Percentiles rank a stretch among this genome's conserved stretches.
phyloP scores from a whole-genome alignment of 257 asterid genomes.

The Przewalskia tangutica region DNA sequence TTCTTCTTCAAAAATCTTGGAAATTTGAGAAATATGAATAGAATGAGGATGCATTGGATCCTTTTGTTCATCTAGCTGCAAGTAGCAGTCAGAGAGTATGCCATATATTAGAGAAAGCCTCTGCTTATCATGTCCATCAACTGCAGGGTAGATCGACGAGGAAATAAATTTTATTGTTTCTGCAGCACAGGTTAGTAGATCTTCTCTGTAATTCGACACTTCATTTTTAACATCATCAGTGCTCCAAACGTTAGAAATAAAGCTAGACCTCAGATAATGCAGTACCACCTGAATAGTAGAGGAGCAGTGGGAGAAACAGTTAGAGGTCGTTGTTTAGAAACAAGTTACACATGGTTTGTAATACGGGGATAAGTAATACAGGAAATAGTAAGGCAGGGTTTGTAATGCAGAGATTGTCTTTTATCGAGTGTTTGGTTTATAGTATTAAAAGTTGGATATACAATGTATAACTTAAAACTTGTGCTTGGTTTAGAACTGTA shows the following conservation, averaged over 20 bases:
- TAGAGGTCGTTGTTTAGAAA: background rate
- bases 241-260: constrained; percentile 69
- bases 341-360: background rate
- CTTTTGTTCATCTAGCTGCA: constrained; percentile 35
- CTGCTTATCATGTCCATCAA: constrained; percentile 78
- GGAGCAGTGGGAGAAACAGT: constrained; percentile 6
- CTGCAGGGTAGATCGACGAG: constrained; percentile 50
- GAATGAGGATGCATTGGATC: constrained; percentile 23
- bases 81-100: constrained; percentile 76
- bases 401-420: background rate
- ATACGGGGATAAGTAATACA: background rate
- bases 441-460: background rate
- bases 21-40: constrained; percentile 34
- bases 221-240: constrained; percentile 56
- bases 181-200: constrained; percentile 49
- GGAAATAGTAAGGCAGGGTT: background rate
- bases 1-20: constrained; percentile 55
- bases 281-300: constrained; percentile 61
- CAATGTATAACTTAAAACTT: background rate
- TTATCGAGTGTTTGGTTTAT: background rate
- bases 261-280: constrained; percentile 53
- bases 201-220: constrained; percentile 45
- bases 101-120: constrained; percentile 69
- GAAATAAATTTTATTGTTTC: constrained; percentile 52
- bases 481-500: background rate